These are phyloP conservation scores for Gymnopus androsaceus DNA, from an alignment of 1,284 basidiomycete genomes.

Conservation along the genomic window DNA sequence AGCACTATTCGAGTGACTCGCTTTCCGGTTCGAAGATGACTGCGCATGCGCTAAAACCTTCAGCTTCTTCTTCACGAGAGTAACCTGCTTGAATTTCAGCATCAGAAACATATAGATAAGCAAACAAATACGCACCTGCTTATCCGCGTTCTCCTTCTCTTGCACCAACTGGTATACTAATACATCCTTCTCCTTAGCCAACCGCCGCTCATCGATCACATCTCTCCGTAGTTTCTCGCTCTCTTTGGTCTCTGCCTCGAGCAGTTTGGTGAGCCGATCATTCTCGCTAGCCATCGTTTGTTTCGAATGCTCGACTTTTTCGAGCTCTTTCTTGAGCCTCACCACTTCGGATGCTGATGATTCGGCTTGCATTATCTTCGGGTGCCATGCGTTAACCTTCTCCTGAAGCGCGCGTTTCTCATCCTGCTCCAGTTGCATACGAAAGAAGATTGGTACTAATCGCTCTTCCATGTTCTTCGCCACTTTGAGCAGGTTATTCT, in stretches of 20 bases:
- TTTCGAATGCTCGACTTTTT: neutral
- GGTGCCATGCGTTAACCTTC: slow-evolving; percentile 15
- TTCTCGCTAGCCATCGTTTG: neutral
- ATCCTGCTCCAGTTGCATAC: slow-evolving; percentile 14
- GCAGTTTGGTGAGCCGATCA: neutral
- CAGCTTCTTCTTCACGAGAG: slow-evolving; percentile 9
- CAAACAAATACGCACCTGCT: slow-evolving; percentile 1
- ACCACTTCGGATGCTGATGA: neutral
- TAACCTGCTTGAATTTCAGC: neutral
- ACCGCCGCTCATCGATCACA: neutral
- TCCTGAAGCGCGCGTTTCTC: slow-evolving; percentile 13
- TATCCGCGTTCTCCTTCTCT: slow-evolving; percentile 2
- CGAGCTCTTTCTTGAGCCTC: slow-evolving; percentile 7
- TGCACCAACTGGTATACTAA: neutral
- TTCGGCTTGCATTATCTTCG: slow-evolving; percentile 1
- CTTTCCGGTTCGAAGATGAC: neutral
- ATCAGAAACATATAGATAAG: neutral
- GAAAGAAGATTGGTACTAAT: slow-evolving; percentile 1
- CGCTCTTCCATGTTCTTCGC: slow-evolving; percentile 13
- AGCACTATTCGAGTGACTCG: neutral
- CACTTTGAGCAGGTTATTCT: slow-evolving; percentile 9
- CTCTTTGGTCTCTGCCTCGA: neutral
- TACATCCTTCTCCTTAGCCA: slow-evolving; percentile 1
- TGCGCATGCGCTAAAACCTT: slow-evolving; percentile 1
- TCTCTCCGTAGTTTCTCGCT: neutral